A percentile compares a stretch with the other conserved stretches of the same genome.
These are phyloP conservation scores for Ceratocystis cubensis DNA, from an alignment of 2,329 filamentous ascomycete species.

Conservation along the genomic window DNA sequence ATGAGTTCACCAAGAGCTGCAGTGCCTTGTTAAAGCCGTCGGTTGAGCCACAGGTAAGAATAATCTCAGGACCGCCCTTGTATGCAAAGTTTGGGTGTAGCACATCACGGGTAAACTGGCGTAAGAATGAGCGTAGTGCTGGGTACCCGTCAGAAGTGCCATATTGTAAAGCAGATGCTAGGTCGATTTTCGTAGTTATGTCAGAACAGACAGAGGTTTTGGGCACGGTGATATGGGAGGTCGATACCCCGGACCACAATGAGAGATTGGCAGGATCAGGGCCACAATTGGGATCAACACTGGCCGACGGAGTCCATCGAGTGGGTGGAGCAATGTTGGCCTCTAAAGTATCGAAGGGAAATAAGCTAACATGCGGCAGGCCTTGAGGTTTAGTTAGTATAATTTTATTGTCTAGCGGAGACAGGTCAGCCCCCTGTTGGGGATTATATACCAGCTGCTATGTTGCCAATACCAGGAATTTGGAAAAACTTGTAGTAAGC, in stretches of 20 bases:
- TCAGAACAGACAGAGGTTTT: constrained; percentile 49
- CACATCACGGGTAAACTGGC: constrained; percentile 62
- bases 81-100: constrained; percentile 77
- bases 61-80: constrained; percentile 58
- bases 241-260: constrained; percentile 24
- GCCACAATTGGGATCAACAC: constrained; percentile 10
- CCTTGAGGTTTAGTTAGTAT: constrained; percentile 35
- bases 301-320: constrained; percentile 52
- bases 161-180: constrained; percentile 76
- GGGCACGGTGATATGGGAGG: constrained; percentile 55
- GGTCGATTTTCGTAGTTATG: constrained; percentile 58
- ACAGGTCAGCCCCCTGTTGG: constrained; percentile 21
- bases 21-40: constrained; percentile 74
- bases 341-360: constrained; percentile 84
- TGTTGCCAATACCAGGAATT: constrained; percentile 49
- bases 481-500: constrained; percentile 73
- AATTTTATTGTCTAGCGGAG: background rate
- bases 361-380: constrained; percentile 67
- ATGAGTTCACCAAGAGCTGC: constrained; percentile 62
- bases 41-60: constrained; percentile 69
- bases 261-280: constrained; percentile 23
- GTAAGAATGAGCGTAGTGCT: constrained; percentile 62
- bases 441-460: constrained; percentile 45
- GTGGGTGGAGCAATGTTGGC: constrained; percentile 62
- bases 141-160: constrained; percentile 72